These are phyloP conservation scores for Magnolia sinica DNA, from an alignment of 164 flowering plant species.

Conservation along the genomic window DNA sequence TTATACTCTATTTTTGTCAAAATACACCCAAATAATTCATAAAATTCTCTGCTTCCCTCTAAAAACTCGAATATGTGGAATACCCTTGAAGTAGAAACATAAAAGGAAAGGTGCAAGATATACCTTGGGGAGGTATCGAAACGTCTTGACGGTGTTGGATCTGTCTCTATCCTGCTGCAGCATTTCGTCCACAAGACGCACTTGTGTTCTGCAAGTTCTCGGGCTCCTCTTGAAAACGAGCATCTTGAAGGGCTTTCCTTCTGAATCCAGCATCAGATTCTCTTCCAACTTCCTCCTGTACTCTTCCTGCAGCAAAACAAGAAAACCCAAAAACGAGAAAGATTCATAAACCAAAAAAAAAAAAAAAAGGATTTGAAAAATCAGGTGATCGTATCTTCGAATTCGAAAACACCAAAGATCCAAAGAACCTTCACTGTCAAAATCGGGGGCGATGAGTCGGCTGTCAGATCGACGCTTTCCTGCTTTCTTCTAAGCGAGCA, in stretches of 20 bases:
- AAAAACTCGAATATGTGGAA: not conserved
- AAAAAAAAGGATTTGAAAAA: constrained; percentile 3
- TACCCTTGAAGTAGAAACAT: no score
- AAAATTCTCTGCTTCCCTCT: not conserved
- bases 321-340: not conserved
- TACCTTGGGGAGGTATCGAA: constrained; percentile 40
- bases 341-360: not conserved
- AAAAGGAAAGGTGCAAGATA: not conserved
- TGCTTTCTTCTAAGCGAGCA: constrained; percentile 30
- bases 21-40: not conserved
- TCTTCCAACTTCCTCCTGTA: constrained; percentile 34
- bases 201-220: constrained; percentile 26
- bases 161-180: constrained; percentile 19
- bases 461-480: not conserved
- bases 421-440: constrained; percentile 21
- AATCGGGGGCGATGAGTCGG: not conserved
- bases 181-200: constrained; percentile 34
- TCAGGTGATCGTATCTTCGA: not conserved
- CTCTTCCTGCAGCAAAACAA: constrained; percentile 22
- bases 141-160: constrained; percentile 7
- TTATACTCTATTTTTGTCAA: no score
- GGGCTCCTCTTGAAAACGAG: constrained; percentile 54
- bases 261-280: constrained; percentile 33
- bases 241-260: constrained; percentile 54
- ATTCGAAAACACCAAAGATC: constrained; percentile 2